These are phyloP conservation scores for Colletotrichum aenigma DNA, from an alignment of 2,329 filamentous ascomycete species.

Conservation along the genomic window DNA sequence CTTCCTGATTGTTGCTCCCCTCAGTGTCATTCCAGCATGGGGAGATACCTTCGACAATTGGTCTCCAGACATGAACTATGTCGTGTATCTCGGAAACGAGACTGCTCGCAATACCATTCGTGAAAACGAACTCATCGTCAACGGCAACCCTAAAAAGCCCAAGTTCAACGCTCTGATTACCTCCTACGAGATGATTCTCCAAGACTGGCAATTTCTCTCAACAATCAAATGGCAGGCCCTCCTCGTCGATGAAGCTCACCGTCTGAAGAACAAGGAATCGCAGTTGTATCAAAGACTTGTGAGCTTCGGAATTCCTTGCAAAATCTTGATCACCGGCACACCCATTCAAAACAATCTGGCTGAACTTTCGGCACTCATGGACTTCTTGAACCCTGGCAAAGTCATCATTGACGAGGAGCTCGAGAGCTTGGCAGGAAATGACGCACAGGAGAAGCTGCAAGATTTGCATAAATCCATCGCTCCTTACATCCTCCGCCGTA, in stretches of 20 bases:
- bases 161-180: conserved; percentile 99
- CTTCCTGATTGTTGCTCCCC: conserved; percentile 94
- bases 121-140: conserved; percentile 86
- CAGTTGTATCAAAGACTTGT: conserved; percentile 87
- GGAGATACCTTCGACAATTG: conserved; percentile 97
- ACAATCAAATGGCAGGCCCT: conserved; percentile 98
- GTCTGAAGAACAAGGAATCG: conserved; percentile 94
- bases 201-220: conserved; percentile 82
- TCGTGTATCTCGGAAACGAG: conserved; percentile 93
- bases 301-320: conserved; percentile 85
- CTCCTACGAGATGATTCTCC: conserved; percentile 94
- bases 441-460: conserved; percentile 85
- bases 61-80: conserved; percentile 95
- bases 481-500: conserved; percentile 92
- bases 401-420: conserved; percentile 91
- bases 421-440: conserved; percentile 76
- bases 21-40: conserved; percentile 98
- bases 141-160: conserved; percentile 84
- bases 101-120: conserved; percentile 85
- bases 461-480: conserved; percentile 86
- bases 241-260: conserved; percentile 94
- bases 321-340: conserved; percentile 93
- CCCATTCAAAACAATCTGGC: conserved; percentile 97
- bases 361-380: conserved; percentile 89
- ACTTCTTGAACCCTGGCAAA: conserved; percentile 96